Percentiles rank a stretch among this genome's conserved stretches.
These are phyloP conservation scores for Hyparrhenia diplandra DNA, from an alignment of 176 grass and related monocot species.

Conservation along the genomic window DNA sequence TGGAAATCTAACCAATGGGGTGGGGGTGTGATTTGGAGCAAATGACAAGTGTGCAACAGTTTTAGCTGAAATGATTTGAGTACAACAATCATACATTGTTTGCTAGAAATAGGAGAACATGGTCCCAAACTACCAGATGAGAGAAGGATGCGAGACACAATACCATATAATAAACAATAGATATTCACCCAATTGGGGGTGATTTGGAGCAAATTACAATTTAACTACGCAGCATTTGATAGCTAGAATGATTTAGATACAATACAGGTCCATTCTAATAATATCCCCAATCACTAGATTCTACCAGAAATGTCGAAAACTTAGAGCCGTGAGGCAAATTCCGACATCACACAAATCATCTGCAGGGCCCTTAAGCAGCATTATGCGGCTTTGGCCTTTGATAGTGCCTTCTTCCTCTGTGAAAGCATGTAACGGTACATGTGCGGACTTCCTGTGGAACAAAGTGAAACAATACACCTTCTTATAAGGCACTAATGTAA, in stretches of 20 bases:
- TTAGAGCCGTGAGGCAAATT: background rate
- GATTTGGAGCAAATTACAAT: background rate
- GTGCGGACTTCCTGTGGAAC: constrained; percentile 31
- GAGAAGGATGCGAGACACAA: background rate
- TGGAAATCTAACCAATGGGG: background rate
- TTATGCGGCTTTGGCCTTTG: constrained; percentile 21
- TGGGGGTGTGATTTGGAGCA: background rate
- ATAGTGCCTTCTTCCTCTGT: constrained; percentile 44
- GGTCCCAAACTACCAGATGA: background rate
- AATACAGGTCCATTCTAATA: background rate
- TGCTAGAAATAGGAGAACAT: background rate
- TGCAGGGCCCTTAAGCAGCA: background rate
- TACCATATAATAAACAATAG: background rate
- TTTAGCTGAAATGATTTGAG: background rate
- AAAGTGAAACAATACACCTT: background rate
- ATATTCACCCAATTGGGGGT: background rate
- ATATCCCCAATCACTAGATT: background rate
- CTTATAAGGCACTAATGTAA: background rate
- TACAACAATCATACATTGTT: background rate
- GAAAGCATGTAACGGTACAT: constrained; percentile 46
- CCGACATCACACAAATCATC: background rate
- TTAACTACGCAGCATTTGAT: background rate
- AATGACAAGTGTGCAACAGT: background rate
- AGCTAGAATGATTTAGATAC: background rate
- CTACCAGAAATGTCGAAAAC: background rate